phyloP scores from a whole-genome alignment of 768 basidiomycete species.

The Gloeopeniophorella convolvens region DNA sequence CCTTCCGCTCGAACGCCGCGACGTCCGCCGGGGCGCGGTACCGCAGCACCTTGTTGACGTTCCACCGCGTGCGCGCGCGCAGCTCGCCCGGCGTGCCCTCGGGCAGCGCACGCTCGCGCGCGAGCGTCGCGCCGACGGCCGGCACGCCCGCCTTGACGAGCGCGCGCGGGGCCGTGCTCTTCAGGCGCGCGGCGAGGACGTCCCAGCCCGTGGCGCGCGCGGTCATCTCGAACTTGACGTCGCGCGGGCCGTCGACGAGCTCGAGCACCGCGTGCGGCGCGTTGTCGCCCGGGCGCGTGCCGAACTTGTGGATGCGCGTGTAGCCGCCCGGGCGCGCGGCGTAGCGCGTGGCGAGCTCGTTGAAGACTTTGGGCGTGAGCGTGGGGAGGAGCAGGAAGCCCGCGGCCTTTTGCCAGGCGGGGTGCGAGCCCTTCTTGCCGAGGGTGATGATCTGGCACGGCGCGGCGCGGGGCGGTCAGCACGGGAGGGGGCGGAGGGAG shows the following conservation, averaged over 20 bases:
- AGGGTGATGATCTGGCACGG: slow-evolving; percentile 85
- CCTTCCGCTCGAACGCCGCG: slow-evolving; percentile 46
- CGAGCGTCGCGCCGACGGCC: slow-evolving; percentile 41
- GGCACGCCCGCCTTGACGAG: slow-evolving; percentile 47
- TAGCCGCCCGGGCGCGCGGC: slow-evolving; percentile 83
- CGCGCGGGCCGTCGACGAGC: slow-evolving; percentile 90
- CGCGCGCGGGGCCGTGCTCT: slow-evolving; percentile 35
- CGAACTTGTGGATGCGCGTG: slow-evolving; percentile 88
- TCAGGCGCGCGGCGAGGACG: slow-evolving; percentile 51
- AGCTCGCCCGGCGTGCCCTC: slow-evolving; percentile 38
- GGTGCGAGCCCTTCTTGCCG: slow-evolving; percentile 76
- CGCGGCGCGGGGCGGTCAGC: background rate
- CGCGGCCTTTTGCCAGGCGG: slow-evolving; percentile 64
- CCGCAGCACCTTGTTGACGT: slow-evolving; percentile 65
- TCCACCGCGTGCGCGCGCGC: slow-evolving; percentile 64
- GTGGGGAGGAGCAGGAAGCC: slow-evolving; percentile 71
- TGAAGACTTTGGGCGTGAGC: slow-evolving; percentile 79
- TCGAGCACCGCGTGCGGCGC: slow-evolving; percentile 89
- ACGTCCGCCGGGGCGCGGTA: slow-evolving; percentile 47
- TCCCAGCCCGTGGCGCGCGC: slow-evolving; percentile 87
- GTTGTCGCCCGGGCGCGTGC: slow-evolving; percentile 86
- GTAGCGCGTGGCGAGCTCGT: slow-evolving; percentile 75
- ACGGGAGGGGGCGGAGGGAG: background rate
- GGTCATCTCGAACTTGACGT: slow-evolving; percentile 83
- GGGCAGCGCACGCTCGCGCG: slow-evolving; percentile 39